phyloP scores from a whole-genome alignment of 2,329 filamentous ascomycete genomes.

The Trichoderma semiorbis region DNA sequence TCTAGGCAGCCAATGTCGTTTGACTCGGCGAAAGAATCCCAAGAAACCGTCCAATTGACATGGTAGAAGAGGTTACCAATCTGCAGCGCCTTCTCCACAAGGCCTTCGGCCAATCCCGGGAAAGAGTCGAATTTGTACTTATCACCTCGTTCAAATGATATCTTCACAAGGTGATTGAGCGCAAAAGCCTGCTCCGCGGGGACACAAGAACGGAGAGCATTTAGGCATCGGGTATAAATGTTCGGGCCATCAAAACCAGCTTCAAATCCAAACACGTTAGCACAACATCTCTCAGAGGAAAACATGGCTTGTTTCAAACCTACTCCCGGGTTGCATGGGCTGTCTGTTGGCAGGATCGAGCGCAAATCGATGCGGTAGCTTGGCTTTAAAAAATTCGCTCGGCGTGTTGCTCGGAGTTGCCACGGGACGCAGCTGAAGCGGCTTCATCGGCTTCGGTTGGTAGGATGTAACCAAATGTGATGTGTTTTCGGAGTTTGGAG shows the following conservation, averaged over 20 bases:
- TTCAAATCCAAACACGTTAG: constrained; percentile 21
- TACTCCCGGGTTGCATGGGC: constrained; percentile 60
- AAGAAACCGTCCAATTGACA: constrained; percentile 76
- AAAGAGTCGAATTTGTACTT: constrained; percentile 96
- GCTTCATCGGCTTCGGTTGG: constrained; percentile 62
- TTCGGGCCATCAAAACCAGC: constrained; percentile 72
- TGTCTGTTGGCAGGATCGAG: constrained; percentile 36
- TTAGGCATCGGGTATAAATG: constrained; percentile 85
- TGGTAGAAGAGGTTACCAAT: constrained; percentile 77
- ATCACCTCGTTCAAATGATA: constrained; percentile 89
- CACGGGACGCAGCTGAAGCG: constrained; percentile 67
- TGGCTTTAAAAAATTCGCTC: constrained; percentile 51
- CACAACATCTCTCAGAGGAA: background rate
- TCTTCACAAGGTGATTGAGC: constrained; percentile 89
- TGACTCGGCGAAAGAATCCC: constrained; percentile 53
- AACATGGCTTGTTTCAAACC: constrained; percentile 31
- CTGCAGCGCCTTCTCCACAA: constrained; percentile 80
- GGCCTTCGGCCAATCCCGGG: constrained; percentile 78
- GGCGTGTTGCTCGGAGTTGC: constrained; percentile 73
- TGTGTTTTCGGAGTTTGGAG: constrained; percentile 52
- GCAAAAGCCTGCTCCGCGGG: constrained; percentile 86
- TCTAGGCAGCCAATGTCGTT: constrained; percentile 46
- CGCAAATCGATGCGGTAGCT: constrained; percentile 42
- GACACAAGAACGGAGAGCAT: constrained; percentile 76
- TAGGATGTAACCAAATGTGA: constrained; percentile 64